phyloP scores from a whole-genome alignment of 2,329 filamentous ascomycete species.

The Ophiocordyceps camponoti-saundersi region DNA sequence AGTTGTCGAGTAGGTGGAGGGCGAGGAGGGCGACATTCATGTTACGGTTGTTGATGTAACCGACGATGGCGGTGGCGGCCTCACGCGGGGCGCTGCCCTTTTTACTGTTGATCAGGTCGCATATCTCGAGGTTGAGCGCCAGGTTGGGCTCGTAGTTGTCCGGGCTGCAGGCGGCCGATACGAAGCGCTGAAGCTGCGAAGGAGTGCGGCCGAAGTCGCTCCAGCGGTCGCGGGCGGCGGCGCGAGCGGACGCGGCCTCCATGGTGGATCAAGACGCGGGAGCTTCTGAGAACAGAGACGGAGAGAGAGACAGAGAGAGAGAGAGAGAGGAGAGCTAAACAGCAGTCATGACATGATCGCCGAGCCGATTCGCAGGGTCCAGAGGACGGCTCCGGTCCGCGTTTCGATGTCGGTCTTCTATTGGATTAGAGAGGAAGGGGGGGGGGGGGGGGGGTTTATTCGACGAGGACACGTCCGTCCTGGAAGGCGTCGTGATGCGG shows the following conservation, averaged over 20 bases:
- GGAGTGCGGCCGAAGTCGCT: conserved; percentile 61
- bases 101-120: conserved; percentile 92
- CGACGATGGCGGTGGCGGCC: conserved; percentile 82
- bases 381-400: neutral
- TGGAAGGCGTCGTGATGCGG: neutral
- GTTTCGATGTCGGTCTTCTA: neutral
- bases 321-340: neutral
- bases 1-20: conserved; percentile 86
- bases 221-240: conserved; percentile 90
- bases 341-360: neutral
- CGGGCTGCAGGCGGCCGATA: conserved; percentile 89
- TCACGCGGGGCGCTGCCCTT: conserved; percentile 92
- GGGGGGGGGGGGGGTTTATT: no score
- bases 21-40: conserved; percentile 86
- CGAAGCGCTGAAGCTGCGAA: conserved; percentile 85
- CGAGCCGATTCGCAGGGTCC: neutral
- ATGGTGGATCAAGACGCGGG: conserved; percentile 22
- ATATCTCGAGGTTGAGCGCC: conserved; percentile 87
- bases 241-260: conserved; percentile 92
- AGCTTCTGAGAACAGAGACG: neutral
- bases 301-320: neutral
- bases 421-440: no score
- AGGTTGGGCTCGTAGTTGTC: conserved; percentile 98
- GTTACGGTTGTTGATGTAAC: conserved; percentile 92
- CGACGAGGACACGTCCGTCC: neutral